Conservation (phyloP, 1,139 yeast species). For the Hemisphaericaspora xylanilytica region DNA sequence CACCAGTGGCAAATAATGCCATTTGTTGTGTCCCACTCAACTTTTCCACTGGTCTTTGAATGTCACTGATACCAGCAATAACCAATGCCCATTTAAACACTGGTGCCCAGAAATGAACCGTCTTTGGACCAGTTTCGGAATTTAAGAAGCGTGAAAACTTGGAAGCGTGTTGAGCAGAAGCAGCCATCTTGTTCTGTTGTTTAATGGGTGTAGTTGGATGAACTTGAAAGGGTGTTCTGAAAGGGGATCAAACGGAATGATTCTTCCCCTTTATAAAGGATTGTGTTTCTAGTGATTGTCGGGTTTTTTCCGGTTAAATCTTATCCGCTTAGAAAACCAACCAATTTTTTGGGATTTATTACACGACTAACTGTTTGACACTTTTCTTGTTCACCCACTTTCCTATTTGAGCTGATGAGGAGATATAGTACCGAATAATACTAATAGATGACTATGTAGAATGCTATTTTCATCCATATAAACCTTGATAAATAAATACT, state of each 20-base stretch:
- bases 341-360: not conserved
- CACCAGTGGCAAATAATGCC: conserved; percentile 88
- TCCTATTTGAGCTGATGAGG: no score
- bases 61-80: conserved; percentile 83
- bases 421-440: no score
- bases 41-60: conserved; percentile 87
- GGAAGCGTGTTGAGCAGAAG: conserved; percentile 47
- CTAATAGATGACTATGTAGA: no score
- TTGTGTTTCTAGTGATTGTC: no score
- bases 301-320: not conserved
- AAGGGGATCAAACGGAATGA: no score
- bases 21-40: conserved; percentile 89
- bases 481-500: no score
- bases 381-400: not conserved
- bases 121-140: conserved; percentile 91
- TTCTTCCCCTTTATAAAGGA: no score
- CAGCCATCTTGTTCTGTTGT: conserved; percentile 29
- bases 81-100: conserved; percentile 80
- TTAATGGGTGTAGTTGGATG: no score
- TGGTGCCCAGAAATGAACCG: conserved; percentile 92
- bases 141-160: conserved; percentile 71
- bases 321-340: conserved; percentile 1
- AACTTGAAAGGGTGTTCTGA: not conserved
- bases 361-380: no score
- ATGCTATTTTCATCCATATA: no score